Base-by-base conservation (phyloP, 2,329 filamentous ascomycete genomes). In the Hypoxylon sp. region DNA sequence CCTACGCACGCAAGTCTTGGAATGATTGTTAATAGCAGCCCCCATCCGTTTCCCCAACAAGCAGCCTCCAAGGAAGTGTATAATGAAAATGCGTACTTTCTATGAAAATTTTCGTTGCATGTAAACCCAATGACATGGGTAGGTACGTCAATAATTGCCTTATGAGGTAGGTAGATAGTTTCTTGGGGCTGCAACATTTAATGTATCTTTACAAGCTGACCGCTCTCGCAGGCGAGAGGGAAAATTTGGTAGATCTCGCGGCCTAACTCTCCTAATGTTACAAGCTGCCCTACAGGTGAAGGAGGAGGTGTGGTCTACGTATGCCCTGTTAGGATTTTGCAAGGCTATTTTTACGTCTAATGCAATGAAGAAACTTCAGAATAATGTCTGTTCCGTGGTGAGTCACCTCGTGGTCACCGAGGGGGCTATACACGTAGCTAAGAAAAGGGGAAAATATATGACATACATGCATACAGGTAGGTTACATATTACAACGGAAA, bases 351-450 rank as follows among this genome's bases (percentile, higher is more conserved):
- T 11, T 24, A 29, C 35, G 22, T 58, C 10, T 46, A 19, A 39
- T 19, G 6, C n/a, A 42, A 24, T 48, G 22, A 48, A 48, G 46
- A 29, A 26, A 14, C 26, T 29, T 24, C 46, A 29, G 50, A 53
- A 53, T 5, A 13, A 13, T 37, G 13, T 33, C 13, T 9, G 31
- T 33, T 39, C 26, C 10, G n/a, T n/a, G 51, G 51, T 53, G 51
- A 53, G 9, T 53, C 51, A 53, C 51, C 51, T 53, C 11, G 39
- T 44, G 39, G n/a, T 44, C 17, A 19, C 39, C 17, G 19, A 11
- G 3, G 17, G 11, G 3, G 9, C 1, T 10, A 44, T 44, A 22
- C 39, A 44, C 17, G 39, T 44, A 44, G 9, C 17, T 44, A 44
- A 22, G 39, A 44, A n/a, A 44, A 44, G 22, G 9, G 39, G 11